Conservation (phyloP, 331 rosid genomes). For the Prunus yedoensis region DNA sequence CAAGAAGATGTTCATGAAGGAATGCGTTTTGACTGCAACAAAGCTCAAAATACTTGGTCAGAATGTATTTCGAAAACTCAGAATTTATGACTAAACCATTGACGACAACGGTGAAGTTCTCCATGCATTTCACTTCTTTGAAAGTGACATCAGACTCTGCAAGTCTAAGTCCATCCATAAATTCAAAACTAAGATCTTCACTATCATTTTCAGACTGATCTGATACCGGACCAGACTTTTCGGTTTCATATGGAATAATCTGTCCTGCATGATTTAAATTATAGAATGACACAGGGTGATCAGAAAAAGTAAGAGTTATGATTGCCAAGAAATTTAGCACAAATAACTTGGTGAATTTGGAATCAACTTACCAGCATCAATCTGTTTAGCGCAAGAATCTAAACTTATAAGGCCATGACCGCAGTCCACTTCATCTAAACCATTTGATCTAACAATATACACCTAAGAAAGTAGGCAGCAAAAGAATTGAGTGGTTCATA, state of each 20-base stretch:
- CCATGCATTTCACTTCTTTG: slow-evolving; percentile 37
- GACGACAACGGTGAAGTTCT: slow-evolving; percentile 38
- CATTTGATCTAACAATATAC: slow-evolving; percentile 44
- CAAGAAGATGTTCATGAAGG: slow-evolving; percentile 55
- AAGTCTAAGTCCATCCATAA: slow-evolving; percentile 35
- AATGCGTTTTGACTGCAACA: slow-evolving; percentile 48
- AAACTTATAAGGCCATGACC: slow-evolving; percentile 38
- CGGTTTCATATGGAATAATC: slow-evolving; percentile 2
- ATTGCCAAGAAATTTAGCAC: background rate
- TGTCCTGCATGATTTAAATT: slow-evolving; percentile 19
- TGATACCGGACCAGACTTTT: background rate
- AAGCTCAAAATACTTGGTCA: slow-evolving; percentile 51
- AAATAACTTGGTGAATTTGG: slow-evolving; percentile 3
- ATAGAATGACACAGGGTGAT: background rate
- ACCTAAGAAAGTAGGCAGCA: slow-evolving; percentile 36
- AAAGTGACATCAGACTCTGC: slow-evolving; percentile 35
- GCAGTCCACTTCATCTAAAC: slow-evolving; percentile 41
- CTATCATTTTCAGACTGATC: slow-evolving; percentile 32
- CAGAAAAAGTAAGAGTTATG: no score
- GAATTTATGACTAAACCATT: slow-evolving; percentile 52
- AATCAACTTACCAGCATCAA: slow-evolving; percentile 28
- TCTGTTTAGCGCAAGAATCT: slow-evolving; percentile 23
- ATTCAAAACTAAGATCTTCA: slow-evolving; percentile 26
- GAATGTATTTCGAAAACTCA: slow-evolving; percentile 32
- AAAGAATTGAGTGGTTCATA: background rate